phyloP scores from a whole-genome alignment of 768 basidiomycete genomes.

The Antrodiella citrinella region DNA sequence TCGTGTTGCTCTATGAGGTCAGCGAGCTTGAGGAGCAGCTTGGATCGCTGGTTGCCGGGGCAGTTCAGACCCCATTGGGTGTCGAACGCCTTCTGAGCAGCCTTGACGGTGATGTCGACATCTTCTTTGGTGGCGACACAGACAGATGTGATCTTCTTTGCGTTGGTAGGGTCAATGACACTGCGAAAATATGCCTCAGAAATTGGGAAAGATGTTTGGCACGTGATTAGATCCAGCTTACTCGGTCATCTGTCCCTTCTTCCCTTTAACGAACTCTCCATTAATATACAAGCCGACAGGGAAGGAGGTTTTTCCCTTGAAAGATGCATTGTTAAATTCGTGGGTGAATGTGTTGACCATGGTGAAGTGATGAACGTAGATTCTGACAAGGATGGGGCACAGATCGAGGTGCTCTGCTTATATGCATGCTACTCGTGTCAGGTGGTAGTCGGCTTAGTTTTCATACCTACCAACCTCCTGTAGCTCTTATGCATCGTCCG shows the following conservation, averaged over 20 bases:
- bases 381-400: too few species aligned
- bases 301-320: conserved; percentile 19
- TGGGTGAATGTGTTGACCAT: conserved; percentile 16
- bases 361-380: neutral
- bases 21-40: conserved; percentile 40
- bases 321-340: conserved; percentile 18
- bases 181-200: conserved; percentile 3
- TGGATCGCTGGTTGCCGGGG: conserved; percentile 31
- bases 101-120: conserved; percentile 37
- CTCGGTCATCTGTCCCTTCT: conserved; percentile 10
- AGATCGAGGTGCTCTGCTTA: too few species aligned
- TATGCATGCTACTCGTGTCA: too few species aligned
- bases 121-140: conserved; percentile 31
- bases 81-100: conserved; percentile 31
- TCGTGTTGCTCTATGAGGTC: conserved; percentile 40
- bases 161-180: conserved; percentile 23
- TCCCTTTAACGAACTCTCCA: conserved; percentile 22
- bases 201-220: too few species aligned
- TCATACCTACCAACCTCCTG: too few species aligned
- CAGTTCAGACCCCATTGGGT: conserved; percentile 44
- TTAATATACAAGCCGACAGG: conserved; percentile 37
- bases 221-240: conserved; percentile 4
- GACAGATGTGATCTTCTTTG: conserved; percentile 28
- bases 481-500: too few species aligned
- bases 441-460: too few species aligned